phyloP scores from a whole-genome alignment of 805 yeast genomes.

The Lipomyces sp. region DNA sequence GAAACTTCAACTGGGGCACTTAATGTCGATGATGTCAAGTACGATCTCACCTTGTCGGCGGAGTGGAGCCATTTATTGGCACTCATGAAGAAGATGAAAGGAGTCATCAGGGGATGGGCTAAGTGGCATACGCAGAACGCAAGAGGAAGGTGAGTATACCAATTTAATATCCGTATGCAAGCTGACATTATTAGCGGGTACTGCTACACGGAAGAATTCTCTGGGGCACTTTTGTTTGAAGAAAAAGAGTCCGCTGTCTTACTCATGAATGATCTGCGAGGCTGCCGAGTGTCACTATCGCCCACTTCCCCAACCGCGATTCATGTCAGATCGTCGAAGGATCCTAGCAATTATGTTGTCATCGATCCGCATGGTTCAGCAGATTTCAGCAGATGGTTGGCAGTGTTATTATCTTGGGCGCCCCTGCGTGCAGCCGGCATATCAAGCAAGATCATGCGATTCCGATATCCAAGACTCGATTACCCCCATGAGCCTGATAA shows the following conservation, averaged over 20 bases:
- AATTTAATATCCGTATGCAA: background rate
- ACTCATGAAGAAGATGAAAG: conserved; percentile 29
- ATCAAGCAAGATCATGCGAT: conserved; percentile 26
- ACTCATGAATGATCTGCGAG: conserved; percentile 34
- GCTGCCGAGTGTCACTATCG: conserved; percentile 31
- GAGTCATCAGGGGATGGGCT: conserved; percentile 33
- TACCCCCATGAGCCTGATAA: conserved; percentile 1
- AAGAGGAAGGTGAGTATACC: conserved; percentile 24
- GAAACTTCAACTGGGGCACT: background rate
- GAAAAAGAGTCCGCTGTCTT: conserved; percentile 15
- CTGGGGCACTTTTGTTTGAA: conserved; percentile 33
- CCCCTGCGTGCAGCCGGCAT: conserved; percentile 35
- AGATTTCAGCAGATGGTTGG: conserved; percentile 31
- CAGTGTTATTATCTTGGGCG: conserved; percentile 33
- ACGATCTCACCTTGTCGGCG: conserved; percentile 23
- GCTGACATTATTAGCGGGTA: conserved; percentile 20
- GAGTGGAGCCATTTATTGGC: conserved; percentile 31
- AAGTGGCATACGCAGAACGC: conserved; percentile 28
- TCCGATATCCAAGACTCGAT: conserved; percentile 30
- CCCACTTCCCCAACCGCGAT: conserved; percentile 27
- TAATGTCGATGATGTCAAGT: conserved; percentile 18
- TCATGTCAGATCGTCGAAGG: conserved; percentile 24
- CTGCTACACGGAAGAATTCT: conserved; percentile 34
- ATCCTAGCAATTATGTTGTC: conserved; percentile 23
- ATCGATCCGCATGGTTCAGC: conserved; percentile 26